Base-by-base conservation (phyloP, 768 basidiomycete genomes). In the Tricholoma hemisulphureum region DNA sequence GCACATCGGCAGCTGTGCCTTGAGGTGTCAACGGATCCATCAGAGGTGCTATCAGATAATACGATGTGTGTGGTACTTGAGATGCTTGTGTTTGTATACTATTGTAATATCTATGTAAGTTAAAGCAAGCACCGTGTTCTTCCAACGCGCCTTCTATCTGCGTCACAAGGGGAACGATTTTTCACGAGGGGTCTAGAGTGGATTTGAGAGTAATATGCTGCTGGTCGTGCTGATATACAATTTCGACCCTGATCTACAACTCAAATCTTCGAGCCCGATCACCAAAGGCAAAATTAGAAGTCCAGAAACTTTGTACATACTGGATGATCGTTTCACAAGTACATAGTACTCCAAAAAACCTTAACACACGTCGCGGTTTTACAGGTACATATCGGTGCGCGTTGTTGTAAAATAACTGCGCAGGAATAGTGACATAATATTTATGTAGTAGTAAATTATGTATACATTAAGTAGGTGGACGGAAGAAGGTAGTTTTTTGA, bases 201-300 rank as follows among this genome's bases (percentile, higher is more conserved):
- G 32, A 32, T 58, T 56, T 57, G 55, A 55, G 32, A 61, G 49
- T 37, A 50, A 48, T 34, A 20, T n/a, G n/a, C n/a, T n/a, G n/a
- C n/a, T n/a, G n/a, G n/a, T n/a, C 13, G 24, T 11, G 21, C 13
- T 14, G 21, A 45, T n/a, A 6, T 11, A 32, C 26, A 13, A 14
- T 29, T 34, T 46, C 46, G 62, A 59, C 64, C 66, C 61, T 67
- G 64, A 67, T 67, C 66, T 67, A 60, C 63, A 52, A 61, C 34
- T 55, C 53, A 57, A 49, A 62, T 60, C 61, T 62, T 60, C 59
- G 28, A 31, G 29, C 55, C 58, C 59, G 60, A 62, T 64, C 61
- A 53, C 34, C 57, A 29, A 34, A 20, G 48, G 53, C 60, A 63
- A 61, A 54, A 63, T 65, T 58, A 60, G 60, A 57, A 61, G 31